phyloP scores from a whole-genome alignment of 2,329 filamentous ascomycete genomes.

The Beauveria varroae region DNA sequence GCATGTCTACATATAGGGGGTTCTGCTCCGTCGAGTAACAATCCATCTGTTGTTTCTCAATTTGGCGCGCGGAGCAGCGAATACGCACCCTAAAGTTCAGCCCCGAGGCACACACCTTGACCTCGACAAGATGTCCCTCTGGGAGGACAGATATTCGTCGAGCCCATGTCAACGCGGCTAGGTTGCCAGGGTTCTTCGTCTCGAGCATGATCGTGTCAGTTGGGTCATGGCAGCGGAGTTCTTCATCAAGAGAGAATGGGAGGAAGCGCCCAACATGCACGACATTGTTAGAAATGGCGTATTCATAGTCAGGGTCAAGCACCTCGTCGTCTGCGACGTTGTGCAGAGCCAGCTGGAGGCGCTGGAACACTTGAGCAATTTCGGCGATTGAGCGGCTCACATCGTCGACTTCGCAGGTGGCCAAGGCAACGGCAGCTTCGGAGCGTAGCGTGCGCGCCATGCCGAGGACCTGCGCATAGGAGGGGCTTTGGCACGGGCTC shows the following conservation, averaged over 20 bases:
- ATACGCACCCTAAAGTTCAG: conserved; percentile 24
- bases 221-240: neutral
- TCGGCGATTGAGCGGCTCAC: neutral
- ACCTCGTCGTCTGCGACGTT: conserved; percentile 15
- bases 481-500: conserved; percentile 18
- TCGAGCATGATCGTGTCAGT: too few species aligned
- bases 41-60: conserved; percentile 17
- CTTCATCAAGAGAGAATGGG: conserved; percentile 18
- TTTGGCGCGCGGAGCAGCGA: conserved; percentile 21
- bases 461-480: conserved; percentile 23
- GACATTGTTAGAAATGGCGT: conserved; percentile 20
- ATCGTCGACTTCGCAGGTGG: conserved; percentile 23
- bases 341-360: conserved; percentile 3
- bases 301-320: conserved; percentile 25
- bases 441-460: conserved; percentile 21
- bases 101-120: conserved; percentile 14
- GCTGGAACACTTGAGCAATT: neutral
- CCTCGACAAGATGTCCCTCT: too few species aligned
- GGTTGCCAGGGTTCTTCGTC: too few species aligned
- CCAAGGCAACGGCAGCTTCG: conserved; percentile 21
- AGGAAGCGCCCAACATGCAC: conserved; percentile 22
- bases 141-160: too few species aligned
- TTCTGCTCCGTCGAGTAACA: conserved; percentile 6
- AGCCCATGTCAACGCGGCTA: conserved; percentile 24
- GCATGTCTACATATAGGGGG: too few species aligned